Percentiles rank a stretch among this genome's conserved stretches.
Conservation (phyloP, 805 yeast genomes). For the Teunomyces funiuensis region DNA sequence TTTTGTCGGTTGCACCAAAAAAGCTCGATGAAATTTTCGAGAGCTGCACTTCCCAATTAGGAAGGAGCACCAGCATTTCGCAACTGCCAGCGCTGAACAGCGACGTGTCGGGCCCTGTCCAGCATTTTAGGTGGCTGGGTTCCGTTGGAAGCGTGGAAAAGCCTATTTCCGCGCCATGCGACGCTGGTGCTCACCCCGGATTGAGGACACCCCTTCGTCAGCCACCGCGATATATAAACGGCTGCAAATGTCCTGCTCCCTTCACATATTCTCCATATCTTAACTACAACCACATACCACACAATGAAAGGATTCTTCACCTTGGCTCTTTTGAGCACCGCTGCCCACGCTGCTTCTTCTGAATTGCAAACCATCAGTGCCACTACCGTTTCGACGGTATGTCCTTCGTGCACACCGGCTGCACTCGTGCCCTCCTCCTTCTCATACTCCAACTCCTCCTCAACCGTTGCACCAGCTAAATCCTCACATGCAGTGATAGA, state of each 20-base stretch:
- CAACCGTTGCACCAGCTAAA: slow-evolving; percentile 3
- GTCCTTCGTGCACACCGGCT: slow-evolving; percentile 4
- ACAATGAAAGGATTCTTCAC: slow-evolving; percentile 6
- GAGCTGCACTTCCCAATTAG: slow-evolving; percentile 4
- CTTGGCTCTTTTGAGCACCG: slow-evolving; percentile 6
- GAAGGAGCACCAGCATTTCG: slow-evolving; percentile 7
- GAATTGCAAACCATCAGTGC: slow-evolving; percentile 6
- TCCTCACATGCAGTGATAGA: not conserved
- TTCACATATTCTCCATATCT: not conserved
- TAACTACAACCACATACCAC: not conserved
- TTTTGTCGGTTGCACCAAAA: not conserved
- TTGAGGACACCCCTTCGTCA: not conserved
- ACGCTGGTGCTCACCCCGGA: not conserved
- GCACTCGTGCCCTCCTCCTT: slow-evolving; percentile 12
- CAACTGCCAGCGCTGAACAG: slow-evolving; percentile 1
- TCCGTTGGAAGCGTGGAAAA: not conserved
- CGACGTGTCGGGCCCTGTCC: not conserved
- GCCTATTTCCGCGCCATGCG: not conserved
- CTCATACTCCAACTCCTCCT: slow-evolving; percentile 10
- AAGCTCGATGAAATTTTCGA: not conserved
- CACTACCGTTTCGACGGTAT: slow-evolving; percentile 9
- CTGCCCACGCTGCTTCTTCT: slow-evolving; percentile 8
- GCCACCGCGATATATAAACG: not conserved
- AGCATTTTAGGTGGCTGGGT: not conserved
- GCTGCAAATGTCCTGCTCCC: not conserved